phyloP scores from a whole-genome alignment of 257 asterid genomes.

The Paraleonurus japonicus region DNA sequence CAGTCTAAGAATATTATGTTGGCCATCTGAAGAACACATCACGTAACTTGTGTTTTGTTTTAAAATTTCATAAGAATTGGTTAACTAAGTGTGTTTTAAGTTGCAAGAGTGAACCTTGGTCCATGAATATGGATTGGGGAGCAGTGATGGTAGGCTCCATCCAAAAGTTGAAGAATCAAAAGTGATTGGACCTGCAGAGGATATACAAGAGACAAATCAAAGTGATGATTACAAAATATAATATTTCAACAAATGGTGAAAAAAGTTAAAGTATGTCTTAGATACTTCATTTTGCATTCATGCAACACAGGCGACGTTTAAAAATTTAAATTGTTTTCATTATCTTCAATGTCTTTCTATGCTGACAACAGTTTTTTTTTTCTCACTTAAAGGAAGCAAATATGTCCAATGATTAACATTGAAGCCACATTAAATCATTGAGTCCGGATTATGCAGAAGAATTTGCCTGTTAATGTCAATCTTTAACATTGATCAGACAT shows the following conservation, averaged over 20 bases:
- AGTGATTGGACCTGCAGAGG: constrained; percentile 41
- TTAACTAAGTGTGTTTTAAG: background rate
- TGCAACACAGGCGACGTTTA: background rate
- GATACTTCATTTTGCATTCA: background rate
- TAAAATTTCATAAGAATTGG: background rate
- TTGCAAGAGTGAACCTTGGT: constrained; percentile 39
- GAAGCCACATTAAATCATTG: background rate
- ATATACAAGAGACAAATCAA: background rate
- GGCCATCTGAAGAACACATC: constrained; percentile 22
- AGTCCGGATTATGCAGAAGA: background rate
- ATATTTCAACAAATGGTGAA: too few species aligned
- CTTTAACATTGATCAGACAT: background rate
- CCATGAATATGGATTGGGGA: constrained; percentile 43
- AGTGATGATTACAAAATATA: background rate
- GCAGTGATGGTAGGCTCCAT: constrained; percentile 39
- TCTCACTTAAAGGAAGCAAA: background rate
- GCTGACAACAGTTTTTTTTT: background rate
- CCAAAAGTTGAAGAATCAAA: constrained; percentile 32
- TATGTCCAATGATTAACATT: background rate
- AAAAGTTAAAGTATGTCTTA: too few species aligned
- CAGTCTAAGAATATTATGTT: constrained; percentile 33
- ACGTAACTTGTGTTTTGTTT: background rate
- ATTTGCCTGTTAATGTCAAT: background rate
- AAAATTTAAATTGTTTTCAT: background rate
- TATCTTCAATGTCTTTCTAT: background rate